Base-by-base conservation (phyloP, 352 stramenopile species). In the Pythium sukuiense region DNA sequence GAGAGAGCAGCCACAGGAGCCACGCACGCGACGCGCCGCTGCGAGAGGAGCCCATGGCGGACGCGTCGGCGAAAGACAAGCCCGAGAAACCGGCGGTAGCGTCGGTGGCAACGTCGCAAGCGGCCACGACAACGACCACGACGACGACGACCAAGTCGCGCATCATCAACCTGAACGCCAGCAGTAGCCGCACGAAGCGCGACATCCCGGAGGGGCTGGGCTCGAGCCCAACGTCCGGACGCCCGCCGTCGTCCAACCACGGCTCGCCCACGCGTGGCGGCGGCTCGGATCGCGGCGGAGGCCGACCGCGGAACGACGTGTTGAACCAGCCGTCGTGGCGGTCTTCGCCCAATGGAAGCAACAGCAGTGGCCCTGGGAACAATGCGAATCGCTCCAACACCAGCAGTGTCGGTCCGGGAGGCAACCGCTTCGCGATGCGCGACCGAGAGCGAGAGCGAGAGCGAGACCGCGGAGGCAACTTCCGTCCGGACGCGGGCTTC, bases 151-250 rank as follows among this genome's bases (percentile, higher is more conserved):
- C 61, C 33, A 82, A 80, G 57, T 76, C 76, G 33, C 73, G 76
- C 26, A 81, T 80, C 50, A 71, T 80, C 33, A 71, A 81, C 61
- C 71, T 81, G 43, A 80, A 71, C 26, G 59, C 58, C 50, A 61
- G 65, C 33, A 71, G 63, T 63, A 71, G 26, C 49, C 58, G 68
- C 46, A 20, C 55, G 18, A 76, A 77, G 63, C 67, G 71, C 7
- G 72, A 76, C 37, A 72, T 67, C 59, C 67, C 65, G 35, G 61
- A 61, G 33, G 54, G 64, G 12, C 43, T 64, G 7, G 59, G 48
- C 53, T 61, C 57, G 18, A 72, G 48, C 43, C 61, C 64, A 2
- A n/a, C 60, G 46, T 62, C 59, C n/a, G n/a, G 53, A 14, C n/a
- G 59, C 26, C 39, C 39, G 30, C 56, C 24, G 24, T 30, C 56